Evolutionary conservation across 345 rosid species (phyloP).

Genomic region (Angophora floribunda): DNA sequence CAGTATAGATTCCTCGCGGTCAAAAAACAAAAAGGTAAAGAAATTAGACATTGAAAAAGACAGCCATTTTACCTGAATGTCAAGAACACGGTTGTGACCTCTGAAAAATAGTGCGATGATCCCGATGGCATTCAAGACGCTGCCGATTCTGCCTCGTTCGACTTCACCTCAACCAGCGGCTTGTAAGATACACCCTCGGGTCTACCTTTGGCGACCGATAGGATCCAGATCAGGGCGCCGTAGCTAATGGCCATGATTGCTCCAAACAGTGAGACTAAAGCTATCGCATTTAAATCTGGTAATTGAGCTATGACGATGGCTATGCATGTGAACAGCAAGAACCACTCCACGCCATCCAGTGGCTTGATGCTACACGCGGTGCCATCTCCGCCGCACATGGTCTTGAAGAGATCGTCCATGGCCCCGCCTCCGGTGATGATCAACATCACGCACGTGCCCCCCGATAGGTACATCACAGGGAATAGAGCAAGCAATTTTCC

Average conservation of each 20-base stretch:
- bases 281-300: slow-evolving; percentile 38
- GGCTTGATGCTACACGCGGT: slow-evolving; percentile 5
- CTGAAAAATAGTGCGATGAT: slow-evolving; percentile 30
- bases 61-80: slow-evolving; percentile 31
- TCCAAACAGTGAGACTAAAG: slow-evolving; percentile 26
- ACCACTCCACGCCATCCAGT: slow-evolving; percentile 22
- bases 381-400: slow-evolving; percentile 1
- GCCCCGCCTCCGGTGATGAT: slow-evolving; percentile 34
- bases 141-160: slow-evolving; percentile 5
- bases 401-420: slow-evolving; percentile 14
- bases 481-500: slow-evolving; percentile 39
- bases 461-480: slow-evolving; percentile 58
- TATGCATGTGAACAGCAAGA: slow-evolving; percentile 28
- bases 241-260: slow-evolving; percentile 23
- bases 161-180: background rate
- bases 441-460: slow-evolving; percentile 36
- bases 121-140: slow-evolving; percentile 26
- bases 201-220: slow-evolving; percentile 16
- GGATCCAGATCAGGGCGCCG: slow-evolving; percentile 24
- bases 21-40: background rate
- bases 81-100: slow-evolving; percentile 56
- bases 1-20: background rate
- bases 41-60: background rate
- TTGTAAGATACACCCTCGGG: slow-evolving; percentile 7
- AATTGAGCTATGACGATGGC: slow-evolving; percentile 28